Evolutionary conservation across 169 alveolate species (phyloP), one percentile per base, ranked within the genome.

Genomic region (Plasmodium sp.): DNA sequence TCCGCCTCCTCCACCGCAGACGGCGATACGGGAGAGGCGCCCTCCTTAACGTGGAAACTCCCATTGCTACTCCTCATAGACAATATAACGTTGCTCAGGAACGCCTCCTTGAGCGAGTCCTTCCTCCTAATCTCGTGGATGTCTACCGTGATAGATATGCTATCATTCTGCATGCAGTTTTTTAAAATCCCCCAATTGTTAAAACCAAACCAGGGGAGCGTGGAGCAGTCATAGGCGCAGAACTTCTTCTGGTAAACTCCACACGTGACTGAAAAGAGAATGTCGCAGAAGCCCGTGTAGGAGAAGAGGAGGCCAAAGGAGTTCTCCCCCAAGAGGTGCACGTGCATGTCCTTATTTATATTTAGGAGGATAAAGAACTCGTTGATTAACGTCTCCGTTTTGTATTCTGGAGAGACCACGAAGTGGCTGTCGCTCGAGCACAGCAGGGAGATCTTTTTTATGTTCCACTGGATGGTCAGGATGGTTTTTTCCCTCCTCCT

Each of bases 231-330:
- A 58, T 90, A 90, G 1, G 75, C 67, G 34, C 81, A 33, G 62
- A 62, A 62, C 45, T 67, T 81, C 73, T 90, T 90, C 51, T 51
- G 51, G 67, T 90, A 81, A 0, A 39, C 22, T 1, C 94, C 94
- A 71, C 94, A 90, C 1, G 83, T 34, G 6, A 90, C 94, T 12
- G 94, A 90, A 62, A 80, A 90, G 5, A 90, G 48, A 16, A 90
- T 80, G 36, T 90, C 94, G 54, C 94, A 90, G 39, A 79, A 90
- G 22, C 94, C 94, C 36, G 94, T 90, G 43, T 90, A 90, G n/a
- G 94, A 81, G 82, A 90, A 90, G 39, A 90, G 51, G 33, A 90
- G 27, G 34, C 27, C 94, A 39, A 90, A 67, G n/a, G 81, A 62
- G 45, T 34, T 58, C 14, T 90, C 73, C 34, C 2, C 22, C 31